phyloP scores from a whole-genome alignment of 2,329 filamentous ascomycete species.

The Acephala macrosclerotiorum region DNA sequence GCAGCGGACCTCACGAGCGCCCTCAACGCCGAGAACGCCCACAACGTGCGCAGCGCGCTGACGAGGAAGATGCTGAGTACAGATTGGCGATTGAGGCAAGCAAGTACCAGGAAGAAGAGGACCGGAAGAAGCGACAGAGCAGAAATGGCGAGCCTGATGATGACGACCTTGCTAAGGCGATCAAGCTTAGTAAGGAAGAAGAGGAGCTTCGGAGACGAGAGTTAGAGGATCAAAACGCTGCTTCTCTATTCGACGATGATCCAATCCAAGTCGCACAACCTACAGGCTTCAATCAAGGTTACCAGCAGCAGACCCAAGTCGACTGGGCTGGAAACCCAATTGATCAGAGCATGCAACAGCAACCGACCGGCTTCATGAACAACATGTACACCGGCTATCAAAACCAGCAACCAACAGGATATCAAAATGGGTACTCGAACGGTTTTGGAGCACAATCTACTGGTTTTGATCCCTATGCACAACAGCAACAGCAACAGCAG shows the following conservation, averaged over 20 bases:
- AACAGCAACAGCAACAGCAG: conserved; percentile 61
- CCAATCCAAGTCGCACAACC: conserved; percentile 65
- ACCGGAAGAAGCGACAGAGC: conserved; percentile 74
- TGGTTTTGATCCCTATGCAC: conserved; percentile 74
- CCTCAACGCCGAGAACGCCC: conserved; percentile 53
- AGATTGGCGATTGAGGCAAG: conserved; percentile 91
- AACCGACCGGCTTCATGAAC: conserved; percentile 77
- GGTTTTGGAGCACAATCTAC: conserved; percentile 75
- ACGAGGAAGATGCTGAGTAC: conserved; percentile 92
- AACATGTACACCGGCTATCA: conserved; percentile 61
- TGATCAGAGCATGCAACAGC: conserved; percentile 78
- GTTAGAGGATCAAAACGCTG: conserved; percentile 84
- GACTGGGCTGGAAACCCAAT: conserved; percentile 98
- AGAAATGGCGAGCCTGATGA: conserved; percentile 67
- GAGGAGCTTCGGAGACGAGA: conserved; percentile 89
- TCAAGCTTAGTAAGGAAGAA: conserved; percentile 93
- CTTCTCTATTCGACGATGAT: conserved; percentile 87
- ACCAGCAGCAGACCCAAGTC: conserved; percentile 94
- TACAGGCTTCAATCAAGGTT: conserved; percentile 95
- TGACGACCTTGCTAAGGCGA: conserved; percentile 92
- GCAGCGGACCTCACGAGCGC: conserved; percentile 47
- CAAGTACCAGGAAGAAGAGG: conserved; percentile 93
- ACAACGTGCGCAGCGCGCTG: conserved; percentile 59
- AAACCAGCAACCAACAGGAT: conserved; percentile 65
- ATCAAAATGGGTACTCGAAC: conserved; percentile 73